phyloP scores from a whole-genome alignment of 441 rosid species.

The Populus hybrid region DNA sequence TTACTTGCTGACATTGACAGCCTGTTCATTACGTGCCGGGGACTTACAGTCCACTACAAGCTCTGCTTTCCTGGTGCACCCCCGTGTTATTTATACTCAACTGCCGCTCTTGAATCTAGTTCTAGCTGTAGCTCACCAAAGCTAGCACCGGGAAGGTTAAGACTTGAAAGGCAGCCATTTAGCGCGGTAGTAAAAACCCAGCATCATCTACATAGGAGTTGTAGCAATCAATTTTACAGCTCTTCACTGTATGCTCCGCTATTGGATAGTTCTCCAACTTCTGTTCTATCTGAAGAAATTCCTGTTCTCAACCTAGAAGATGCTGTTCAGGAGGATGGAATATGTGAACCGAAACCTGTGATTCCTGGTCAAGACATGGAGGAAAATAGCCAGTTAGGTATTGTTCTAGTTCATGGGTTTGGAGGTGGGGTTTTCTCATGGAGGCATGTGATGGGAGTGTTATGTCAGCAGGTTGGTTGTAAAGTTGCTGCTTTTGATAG shows the following conservation, averaged over 20 bases:
- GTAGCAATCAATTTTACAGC: slow-evolving; percentile 66
- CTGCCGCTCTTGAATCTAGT: slow-evolving; percentile 45
- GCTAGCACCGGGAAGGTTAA: slow-evolving; percentile 51
- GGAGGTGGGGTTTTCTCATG: slow-evolving; percentile 98
- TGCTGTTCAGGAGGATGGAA: slow-evolving; percentile 35
- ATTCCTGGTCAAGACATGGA: slow-evolving; percentile 37
- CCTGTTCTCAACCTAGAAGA: slow-evolving; percentile 58
- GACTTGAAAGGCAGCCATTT: slow-evolving; percentile 56
- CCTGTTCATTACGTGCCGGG: slow-evolving; percentile 60
- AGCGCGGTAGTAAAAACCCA: slow-evolving; percentile 48
- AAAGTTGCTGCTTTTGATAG: slow-evolving; percentile 89
- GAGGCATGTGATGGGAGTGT: slow-evolving; percentile 90
- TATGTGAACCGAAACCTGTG: slow-evolving; percentile 28
- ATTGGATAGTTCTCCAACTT: slow-evolving; percentile 58
- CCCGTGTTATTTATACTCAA: slow-evolving; percentile 45
- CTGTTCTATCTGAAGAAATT: slow-evolving; percentile 57
- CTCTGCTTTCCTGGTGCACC: slow-evolving; percentile 64
- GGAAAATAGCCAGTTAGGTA: slow-evolving; percentile 59
- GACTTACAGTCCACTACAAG: slow-evolving; percentile 82
- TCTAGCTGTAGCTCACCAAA: slow-evolving; percentile 51
- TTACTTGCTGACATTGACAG: slow-evolving; percentile 82
- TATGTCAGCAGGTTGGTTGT: slow-evolving; percentile 75
- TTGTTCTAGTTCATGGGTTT: slow-evolving; percentile 88
- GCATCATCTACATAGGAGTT: slow-evolving; percentile 70
- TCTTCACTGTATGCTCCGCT: slow-evolving; percentile 75